A percentile compares a stretch with the other conserved stretches of the same genome.
These are phyloP conservation scores for Fusarium sp. DNA, from an alignment of 2,329 filamentous ascomycete genomes.

Conservation along the genomic window DNA sequence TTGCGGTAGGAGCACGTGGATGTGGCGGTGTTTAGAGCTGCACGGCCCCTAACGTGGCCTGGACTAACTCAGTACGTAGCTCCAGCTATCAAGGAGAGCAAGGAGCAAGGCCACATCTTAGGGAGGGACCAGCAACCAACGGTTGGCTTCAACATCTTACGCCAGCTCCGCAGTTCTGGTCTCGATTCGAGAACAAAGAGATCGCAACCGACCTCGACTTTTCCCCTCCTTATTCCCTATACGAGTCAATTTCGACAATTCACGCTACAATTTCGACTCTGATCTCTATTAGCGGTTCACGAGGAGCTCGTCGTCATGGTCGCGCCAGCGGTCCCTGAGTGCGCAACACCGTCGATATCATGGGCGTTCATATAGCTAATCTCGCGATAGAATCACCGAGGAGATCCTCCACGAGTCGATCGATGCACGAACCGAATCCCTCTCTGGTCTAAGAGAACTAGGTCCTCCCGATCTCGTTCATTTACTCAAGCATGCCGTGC, in stretches of 20 bases:
- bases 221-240: background rate
- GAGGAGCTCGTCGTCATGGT: slow-evolving; percentile 64
- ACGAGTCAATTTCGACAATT: slow-evolving; percentile 5
- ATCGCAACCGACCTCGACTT: slow-evolving; percentile 2
- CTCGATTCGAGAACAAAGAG: slow-evolving; percentile 20
- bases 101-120: slow-evolving; percentile 42
- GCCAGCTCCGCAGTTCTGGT: slow-evolving; percentile 29
- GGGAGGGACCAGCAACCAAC: slow-evolving; percentile 41
- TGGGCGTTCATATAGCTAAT: slow-evolving; percentile 36
- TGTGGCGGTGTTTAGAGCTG: slow-evolving; percentile 41
- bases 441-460: slow-evolving; percentile 87
- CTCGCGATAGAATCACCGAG: slow-evolving; percentile 79
- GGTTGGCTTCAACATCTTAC: slow-evolving; percentile 29
- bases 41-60: slow-evolving; percentile 28
- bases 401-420: slow-evolving; percentile 91
- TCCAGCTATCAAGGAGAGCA: slow-evolving; percentile 41
- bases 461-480: slow-evolving; percentile 96
- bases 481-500: slow-evolving; percentile 78
- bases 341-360: slow-evolving; percentile 41
- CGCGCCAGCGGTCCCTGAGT: slow-evolving; percentile 81
- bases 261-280: background rate
- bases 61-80: slow-evolving; percentile 28
- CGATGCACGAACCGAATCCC: slow-evolving; percentile 89
- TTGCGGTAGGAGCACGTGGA: slow-evolving; percentile 31
- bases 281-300: slow-evolving; percentile 15